phyloP scores from a whole-genome alignment of 805 yeast genomes.

The Nakazawaea ernobii region DNA sequence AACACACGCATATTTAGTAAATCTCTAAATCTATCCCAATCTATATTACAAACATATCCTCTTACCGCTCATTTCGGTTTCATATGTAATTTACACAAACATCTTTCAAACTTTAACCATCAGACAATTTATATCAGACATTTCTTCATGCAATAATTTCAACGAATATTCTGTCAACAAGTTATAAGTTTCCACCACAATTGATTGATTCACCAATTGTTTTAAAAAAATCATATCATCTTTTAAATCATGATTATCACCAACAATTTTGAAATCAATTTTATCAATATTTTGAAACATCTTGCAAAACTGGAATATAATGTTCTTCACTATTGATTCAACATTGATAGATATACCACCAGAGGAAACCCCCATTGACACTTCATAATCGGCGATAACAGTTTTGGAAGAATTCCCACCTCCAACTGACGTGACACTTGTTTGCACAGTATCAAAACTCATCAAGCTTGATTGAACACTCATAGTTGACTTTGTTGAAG shows the following conservation, averaged over 20 bases:
- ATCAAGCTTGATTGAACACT: background rate
- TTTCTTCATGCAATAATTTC: slow-evolving; percentile 3
- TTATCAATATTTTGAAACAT: background rate
- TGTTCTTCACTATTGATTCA: slow-evolving; percentile 1
- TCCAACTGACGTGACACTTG: slow-evolving; percentile 2
- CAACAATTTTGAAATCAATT: background rate
- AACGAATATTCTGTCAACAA: slow-evolving; percentile 5
- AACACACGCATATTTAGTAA: too few relatives aligned
- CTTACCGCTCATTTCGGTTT: background rate
- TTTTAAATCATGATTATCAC: background rate
- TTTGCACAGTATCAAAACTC: slow-evolving; percentile 3
- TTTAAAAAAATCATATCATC: background rate
- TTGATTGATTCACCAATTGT: slow-evolving; percentile 2
- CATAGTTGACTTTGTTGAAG: slow-evolving; percentile 4
- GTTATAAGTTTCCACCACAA: slow-evolving; percentile 3
- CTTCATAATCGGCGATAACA: too few relatives aligned
- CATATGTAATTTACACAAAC: background rate
- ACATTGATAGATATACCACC: background rate
- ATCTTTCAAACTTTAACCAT: background rate
- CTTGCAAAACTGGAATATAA: slow-evolving; percentile 5
- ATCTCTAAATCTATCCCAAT: too few relatives aligned
- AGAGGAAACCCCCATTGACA: too few relatives aligned
- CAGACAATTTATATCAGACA: background rate
- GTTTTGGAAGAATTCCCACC: too few relatives aligned
- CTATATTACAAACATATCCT: background rate